These are phyloP conservation scores for Apiospora rasikravindrae DNA, from an alignment of 2,329 filamentous ascomycete species.

Conservation along the genomic window DNA sequence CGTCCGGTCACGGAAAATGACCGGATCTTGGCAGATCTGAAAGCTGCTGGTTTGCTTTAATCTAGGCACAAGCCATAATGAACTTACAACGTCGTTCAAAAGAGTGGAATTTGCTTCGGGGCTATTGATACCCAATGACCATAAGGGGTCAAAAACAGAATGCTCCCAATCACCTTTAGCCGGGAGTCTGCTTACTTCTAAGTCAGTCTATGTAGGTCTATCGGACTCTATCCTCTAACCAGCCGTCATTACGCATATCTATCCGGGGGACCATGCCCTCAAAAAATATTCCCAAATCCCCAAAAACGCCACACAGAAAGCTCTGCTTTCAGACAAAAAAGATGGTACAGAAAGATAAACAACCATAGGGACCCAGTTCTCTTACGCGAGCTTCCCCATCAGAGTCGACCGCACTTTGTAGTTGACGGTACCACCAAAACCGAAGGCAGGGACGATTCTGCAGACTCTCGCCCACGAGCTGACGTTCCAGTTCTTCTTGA, in stretches of 20 bases:
- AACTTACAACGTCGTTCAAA: not conserved
- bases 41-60: constrained; percentile 34
- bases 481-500: constrained; percentile 77
- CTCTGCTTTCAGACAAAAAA: constrained; percentile 16
- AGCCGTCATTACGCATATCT: constrained; percentile 18
- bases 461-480: constrained; percentile 79
- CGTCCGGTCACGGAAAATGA: constrained; percentile 45
- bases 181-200: constrained; percentile 11
- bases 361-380: not conserved
- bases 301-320: constrained; percentile 28
- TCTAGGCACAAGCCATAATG: constrained; percentile 1
- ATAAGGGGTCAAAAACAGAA: not conserved
- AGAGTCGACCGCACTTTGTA: constrained; percentile 68
- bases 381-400: constrained; percentile 63
- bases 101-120: constrained; percentile 13
- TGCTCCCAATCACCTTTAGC: constrained; percentile 12
- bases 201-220: constrained; percentile 7
- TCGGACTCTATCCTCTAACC: constrained; percentile 22
- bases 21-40: constrained; percentile 49
- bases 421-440: constrained; percentile 87
- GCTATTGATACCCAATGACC: not conserved
- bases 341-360: not conserved
- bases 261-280: constrained; percentile 6
- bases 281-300: constrained; percentile 19
- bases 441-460: constrained; percentile 87